Evolutionary conservation across 306 rosid genomes (phyloP).

Genomic region (Luffa acutangula): DNA sequence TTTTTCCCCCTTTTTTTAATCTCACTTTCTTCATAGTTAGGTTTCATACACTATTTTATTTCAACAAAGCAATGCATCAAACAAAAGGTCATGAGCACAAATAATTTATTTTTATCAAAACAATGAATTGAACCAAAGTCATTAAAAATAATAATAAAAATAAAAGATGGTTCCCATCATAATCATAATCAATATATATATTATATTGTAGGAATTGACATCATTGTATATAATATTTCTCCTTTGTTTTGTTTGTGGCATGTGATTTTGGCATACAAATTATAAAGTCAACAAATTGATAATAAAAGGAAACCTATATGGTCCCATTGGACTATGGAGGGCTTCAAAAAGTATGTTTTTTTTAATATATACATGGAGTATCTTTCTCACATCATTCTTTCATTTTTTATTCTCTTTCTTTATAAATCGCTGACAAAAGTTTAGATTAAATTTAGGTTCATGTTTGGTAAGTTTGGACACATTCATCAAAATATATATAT

Average conservation of each 20-base stretch:
- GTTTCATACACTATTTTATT: not conserved
- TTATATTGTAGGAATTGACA: not conserved
- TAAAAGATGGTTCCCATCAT: not conserved
- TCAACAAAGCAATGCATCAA: not conserved
- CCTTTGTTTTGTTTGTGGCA: not conserved
- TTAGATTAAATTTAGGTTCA: not conserved
- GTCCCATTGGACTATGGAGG: not conserved
- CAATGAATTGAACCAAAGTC: not conserved
- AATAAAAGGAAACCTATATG: not conserved
- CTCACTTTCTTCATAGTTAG: not conserved
- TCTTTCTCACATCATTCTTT: not conserved
- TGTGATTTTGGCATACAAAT: not conserved
- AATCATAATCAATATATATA: not conserved
- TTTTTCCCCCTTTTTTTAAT: not conserved
- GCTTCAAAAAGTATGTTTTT: not conserved
- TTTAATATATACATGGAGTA: not conserved
- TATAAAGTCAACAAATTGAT: slow-evolving; percentile 3
- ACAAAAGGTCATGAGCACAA: not conserved
- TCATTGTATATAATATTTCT: not conserved
- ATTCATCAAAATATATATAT: not conserved
- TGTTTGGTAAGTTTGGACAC: not conserved
- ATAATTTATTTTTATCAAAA: not conserved
- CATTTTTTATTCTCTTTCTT: not conserved
- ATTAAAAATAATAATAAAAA: not conserved
- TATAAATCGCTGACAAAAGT: not conserved